Percentiles rank a stretch among this genome's conserved stretches.
Conservation (phyloP, 1,139 yeast genomes). For the Candida sanyaensis region DNA sequence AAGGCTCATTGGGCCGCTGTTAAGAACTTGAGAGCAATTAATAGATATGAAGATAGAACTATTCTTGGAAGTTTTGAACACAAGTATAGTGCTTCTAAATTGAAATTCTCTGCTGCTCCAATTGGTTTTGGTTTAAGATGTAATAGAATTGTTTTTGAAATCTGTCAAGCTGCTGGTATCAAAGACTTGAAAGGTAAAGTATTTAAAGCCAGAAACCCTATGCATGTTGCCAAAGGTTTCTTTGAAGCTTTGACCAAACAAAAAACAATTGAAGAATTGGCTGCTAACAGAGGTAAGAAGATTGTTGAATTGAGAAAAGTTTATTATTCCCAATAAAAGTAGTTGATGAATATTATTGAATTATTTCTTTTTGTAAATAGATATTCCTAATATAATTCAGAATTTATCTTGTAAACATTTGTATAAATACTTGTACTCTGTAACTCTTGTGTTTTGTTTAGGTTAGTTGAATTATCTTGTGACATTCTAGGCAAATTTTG, state of each 20-base stretch:
- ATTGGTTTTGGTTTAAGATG: conserved; percentile 95
- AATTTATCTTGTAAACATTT: neutral
- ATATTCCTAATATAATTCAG: neutral
- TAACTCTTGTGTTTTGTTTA: too few species aligned
- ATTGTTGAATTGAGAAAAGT: conserved; percentile 89
- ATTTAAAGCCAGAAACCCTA: conserved; percentile 87
- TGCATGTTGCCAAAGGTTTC: conserved; percentile 92
- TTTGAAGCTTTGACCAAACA: conserved; percentile 85
- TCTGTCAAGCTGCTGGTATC: conserved; percentile 94
- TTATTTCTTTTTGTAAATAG: conserved; percentile 1
- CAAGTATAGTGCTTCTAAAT: conserved; percentile 84
- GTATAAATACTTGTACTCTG: too few species aligned
- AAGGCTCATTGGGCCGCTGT: conserved; percentile 96
- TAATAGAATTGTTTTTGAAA: conserved; percentile 86
- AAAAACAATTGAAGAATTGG: conserved; percentile 82
- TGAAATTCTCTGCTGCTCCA: conserved; percentile 83
- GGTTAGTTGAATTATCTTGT: too few species aligned
- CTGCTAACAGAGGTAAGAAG: conserved; percentile 92
- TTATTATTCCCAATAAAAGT: conserved; percentile 59
- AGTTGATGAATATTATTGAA: too few species aligned
- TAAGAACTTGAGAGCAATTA: conserved; percentile 77
- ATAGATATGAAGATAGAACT: conserved; percentile 89
- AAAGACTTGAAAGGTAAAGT: conserved; percentile 91
- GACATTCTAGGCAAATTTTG: too few species aligned
- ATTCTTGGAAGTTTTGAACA: conserved; percentile 81